Evolutionary conservation across 2,329 filamentous ascomycete species (phyloP), one percentile per base, ranked within the genome.

Genomic region (Fonsecaea monophora): DNA sequence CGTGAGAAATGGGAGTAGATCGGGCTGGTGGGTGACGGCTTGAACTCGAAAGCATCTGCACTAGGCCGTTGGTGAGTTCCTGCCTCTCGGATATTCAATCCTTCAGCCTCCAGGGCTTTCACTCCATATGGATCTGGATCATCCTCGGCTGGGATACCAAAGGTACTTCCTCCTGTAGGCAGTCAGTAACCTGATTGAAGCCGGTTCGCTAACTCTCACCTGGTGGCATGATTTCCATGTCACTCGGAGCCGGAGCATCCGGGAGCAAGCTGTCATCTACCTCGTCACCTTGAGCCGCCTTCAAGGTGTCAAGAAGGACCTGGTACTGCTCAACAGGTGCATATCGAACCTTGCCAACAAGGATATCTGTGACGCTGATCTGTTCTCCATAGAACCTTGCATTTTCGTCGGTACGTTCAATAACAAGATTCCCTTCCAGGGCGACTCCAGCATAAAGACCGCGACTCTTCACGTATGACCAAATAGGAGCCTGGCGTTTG

Each of bases 61-160:
- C 86, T 84, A 2, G 93, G 92, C 63, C 92, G 84, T 62, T 87
- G 83, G 58, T 88, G 87, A 2, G 89, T 90, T 38, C 92, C 93
- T n/a, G 94, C 94, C 80, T 97, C 94, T 60, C 91, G 87, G 71
- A 98, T 95, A 73, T 94, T 92, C 64, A 97, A 82, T 2, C 94
- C 94, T 68, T 93, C 91, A 82, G 92, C 90, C 76, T 97, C 92
- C n/a, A 98, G 81, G 7, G 94, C 94, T 70, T 94, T 86, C 32
- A 97, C 91, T 30, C 94, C 94, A 75, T 92, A 98, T 0, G 94
- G 94, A 76, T 98, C 94, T 0, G 94, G 93, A 73, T 98, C 94
- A 62, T 93, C 88, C 3, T 82, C 80, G 69, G 90, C 88, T 0
- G 92, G 93, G 15, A 97, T 83, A 1, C 94, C 94, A 79, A 97